Evolutionary conservation across 176 grass and related monocot genomes (phyloP), one percentile per base, ranked within the genome.

Genomic region (Bromus sterilis): DNA sequence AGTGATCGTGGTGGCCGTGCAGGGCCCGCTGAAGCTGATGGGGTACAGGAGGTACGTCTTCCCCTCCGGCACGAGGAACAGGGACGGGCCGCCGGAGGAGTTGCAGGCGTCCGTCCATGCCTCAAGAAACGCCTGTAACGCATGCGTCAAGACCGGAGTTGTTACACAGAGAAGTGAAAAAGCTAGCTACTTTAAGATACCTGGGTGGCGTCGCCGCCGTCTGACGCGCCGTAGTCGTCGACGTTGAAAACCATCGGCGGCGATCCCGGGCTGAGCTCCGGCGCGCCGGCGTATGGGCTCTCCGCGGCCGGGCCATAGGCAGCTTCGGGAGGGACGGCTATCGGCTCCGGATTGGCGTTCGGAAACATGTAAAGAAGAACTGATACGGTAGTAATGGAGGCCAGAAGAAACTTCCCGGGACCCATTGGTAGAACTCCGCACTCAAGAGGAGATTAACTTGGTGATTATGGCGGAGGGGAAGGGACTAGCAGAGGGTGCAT

Each of bases 81-180:
- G 16, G 61, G 82, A 76, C 13, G 53, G 78, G 42, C 56, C 20
- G 0, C 56, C 42, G 7, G 82, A 85, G 82, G 87, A 85, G 82
- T 85, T 89, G 78, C 94, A 97, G 12, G 91, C 85, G 10, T 74
- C 87, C 42, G 66, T 74, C 94, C 94, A 97, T 2, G 91, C 87
- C 62, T 11, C 53, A 11, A 84, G 75, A 88, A 97, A 92, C 82
- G 94, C 91, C 87, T 92, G 66, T 13, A 69, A 76, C 32, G 56
- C 28, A 31, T 3, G 44, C 44, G 49, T 39, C 20, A 23, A 30
- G 40, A 15, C 14, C 75, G 13, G 53, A 29, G 1, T 18, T 36
- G 42, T 23, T 43, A 34, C 26, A 16, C n/a, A 7, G 15, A 37
- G 13, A 61, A 16, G 70, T 13, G 18, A 21, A 76, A 25, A 57